Evolutionary conservation across 768 basidiomycete species (phyloP).

Genomic region (Suillus hirtellus): DNA sequence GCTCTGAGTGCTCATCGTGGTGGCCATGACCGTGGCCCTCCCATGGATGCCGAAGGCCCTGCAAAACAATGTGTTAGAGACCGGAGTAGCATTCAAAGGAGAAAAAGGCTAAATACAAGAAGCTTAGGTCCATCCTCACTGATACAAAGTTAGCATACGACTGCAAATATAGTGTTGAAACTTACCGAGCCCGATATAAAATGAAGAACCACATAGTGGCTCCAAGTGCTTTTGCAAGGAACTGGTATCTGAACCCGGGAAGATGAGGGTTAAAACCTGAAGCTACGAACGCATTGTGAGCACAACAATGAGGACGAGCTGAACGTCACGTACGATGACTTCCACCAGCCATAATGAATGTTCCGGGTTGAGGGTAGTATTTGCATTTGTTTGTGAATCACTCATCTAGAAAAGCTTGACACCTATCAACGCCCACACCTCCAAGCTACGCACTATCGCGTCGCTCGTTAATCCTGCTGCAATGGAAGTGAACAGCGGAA

Average conservation of each 20-base stretch:
- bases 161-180: constrained; percentile 17
- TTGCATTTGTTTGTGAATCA: constrained; percentile 25
- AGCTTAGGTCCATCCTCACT: constrained; percentile 80
- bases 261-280: constrained; percentile 89
- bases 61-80: constrained; percentile 11
- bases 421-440: constrained; percentile 2
- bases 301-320: constrained; percentile 1
- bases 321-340: constrained; percentile 25
- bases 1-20: constrained; percentile 36
- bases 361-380: constrained; percentile 22
- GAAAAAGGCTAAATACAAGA: constrained; percentile 46
- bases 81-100: background rate
- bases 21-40: constrained; percentile 57
- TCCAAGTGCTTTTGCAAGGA: constrained; percentile 83
- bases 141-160: constrained; percentile 11
- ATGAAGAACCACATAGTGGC: constrained; percentile 99
- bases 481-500: constrained; percentile 21
- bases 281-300: constrained; percentile 35
- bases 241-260: constrained; percentile 71
- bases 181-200: constrained; percentile 91
- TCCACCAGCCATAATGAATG: constrained; percentile 35
- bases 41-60: constrained; percentile 68
- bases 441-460: background rate
- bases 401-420: constrained; percentile 3
- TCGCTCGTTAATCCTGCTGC: constrained; percentile 14